A percentile compares a stretch with the other conserved stretches of the same genome.
Evolutionary conservation across 176 grass and related monocot genomes (phyloP).

Genomic region (Carex cristatella): DNA sequence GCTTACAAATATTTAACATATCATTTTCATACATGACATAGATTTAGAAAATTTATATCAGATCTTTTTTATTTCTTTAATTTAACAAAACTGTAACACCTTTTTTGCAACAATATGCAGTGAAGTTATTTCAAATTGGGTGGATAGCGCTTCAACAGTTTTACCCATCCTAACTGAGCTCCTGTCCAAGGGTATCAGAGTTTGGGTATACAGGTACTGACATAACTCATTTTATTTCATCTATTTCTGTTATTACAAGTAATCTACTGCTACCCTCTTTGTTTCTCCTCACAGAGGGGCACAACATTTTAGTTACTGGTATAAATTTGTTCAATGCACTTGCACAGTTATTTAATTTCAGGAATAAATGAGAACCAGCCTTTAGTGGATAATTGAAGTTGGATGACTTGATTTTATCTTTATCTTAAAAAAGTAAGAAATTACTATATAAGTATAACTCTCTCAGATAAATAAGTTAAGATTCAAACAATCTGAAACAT

Average conservation of each 20-base stretch:
- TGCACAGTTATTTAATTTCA: neutral
- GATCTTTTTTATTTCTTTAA: no score
- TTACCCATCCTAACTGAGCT: conserved; percentile 57
- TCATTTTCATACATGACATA: no score
- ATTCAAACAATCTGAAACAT: no score
- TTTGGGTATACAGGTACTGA: conserved; percentile 73
- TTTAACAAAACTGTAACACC: neutral
- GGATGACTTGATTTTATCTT: no score
- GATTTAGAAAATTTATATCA: no score
- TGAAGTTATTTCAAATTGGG: conserved; percentile 34
- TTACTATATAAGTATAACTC: no score
- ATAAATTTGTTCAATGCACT: neutral
- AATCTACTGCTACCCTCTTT: neutral
- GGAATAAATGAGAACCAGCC: neutral
- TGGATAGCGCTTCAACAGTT: conserved; percentile 40
- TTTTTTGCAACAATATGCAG: conserved; percentile 17
- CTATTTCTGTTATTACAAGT: neutral
- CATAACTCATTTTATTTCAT: neutral
- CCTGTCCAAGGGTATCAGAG: conserved; percentile 36
- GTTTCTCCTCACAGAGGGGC: neutral
- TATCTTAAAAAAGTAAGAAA: no score
- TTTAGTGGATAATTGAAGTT: no score
- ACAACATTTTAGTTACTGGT: neutral
- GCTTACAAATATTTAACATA: no score
- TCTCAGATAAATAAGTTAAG: no score